Percentiles rank a stretch among this genome's conserved stretches.
phyloP scores from a whole-genome alignment of 352 stramenopile species.

The Globisporangium abappressorium region DNA sequence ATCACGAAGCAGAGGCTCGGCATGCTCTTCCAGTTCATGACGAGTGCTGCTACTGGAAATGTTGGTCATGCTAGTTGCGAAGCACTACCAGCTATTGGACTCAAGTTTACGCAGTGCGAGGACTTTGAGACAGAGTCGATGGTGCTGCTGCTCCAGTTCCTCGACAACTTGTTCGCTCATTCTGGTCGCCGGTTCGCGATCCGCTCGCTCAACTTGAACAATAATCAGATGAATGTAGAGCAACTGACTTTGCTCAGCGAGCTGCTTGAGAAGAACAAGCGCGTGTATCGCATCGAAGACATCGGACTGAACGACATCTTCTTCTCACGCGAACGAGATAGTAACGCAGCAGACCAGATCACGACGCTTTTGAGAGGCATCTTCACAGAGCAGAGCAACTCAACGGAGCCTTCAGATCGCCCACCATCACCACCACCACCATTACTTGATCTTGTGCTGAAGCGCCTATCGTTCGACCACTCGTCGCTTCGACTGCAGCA shows the following conservation, averaged over 20 bases:
- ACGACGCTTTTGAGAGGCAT: background rate
- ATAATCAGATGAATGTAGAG: constrained; percentile 10
- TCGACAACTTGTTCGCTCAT: constrained; percentile 2
- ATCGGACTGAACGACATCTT: constrained; percentile 9
- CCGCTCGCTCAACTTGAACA: constrained; percentile 11
- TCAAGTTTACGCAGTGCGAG: constrained; percentile 10
- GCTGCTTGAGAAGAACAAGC: constrained; percentile 7
- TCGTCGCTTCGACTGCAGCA: constrained; percentile 11
- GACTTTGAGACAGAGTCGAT: background rate
- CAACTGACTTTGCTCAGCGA: constrained; percentile 12
- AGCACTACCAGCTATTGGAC: background rate
- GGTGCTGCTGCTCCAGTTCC: background rate
- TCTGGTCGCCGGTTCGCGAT: background rate
- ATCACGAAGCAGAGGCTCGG: background rate
- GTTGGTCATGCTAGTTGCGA: background rate
- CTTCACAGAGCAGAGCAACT: background rate
- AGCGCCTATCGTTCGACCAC: constrained; percentile 13
- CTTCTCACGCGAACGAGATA: constrained; percentile 11
- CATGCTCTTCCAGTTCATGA: constrained; percentile 3
- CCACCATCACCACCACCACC: background rate
- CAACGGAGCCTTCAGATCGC: background rate
- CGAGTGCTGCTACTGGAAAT: background rate
- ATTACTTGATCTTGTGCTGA: background rate
- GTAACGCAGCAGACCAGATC: constrained; percentile 4
- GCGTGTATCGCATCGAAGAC: constrained; percentile 6